Evolutionary conservation across 805 yeast species (phyloP).

Genomic region (Wickerhamiella parazyma): DNA sequence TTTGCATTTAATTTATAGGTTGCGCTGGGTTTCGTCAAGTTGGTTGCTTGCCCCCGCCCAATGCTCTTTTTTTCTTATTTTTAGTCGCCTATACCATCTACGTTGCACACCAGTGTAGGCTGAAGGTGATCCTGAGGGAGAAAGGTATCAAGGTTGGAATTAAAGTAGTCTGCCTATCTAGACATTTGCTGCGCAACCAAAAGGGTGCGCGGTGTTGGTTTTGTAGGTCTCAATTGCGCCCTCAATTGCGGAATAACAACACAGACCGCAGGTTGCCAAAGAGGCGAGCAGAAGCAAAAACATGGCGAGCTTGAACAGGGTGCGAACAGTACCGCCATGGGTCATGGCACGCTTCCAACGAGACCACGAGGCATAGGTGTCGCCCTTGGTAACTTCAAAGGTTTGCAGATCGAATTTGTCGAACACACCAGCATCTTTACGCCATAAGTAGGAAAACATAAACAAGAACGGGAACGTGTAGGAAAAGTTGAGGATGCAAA

Average conservation of each 20-base stretch:
- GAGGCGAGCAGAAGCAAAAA: constrained; percentile 23
- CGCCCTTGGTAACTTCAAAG: constrained; percentile 12
- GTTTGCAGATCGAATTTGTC: constrained; percentile 7
- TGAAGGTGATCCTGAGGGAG: no score
- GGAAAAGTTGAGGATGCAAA: constrained; percentile 35
- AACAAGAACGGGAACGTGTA: constrained; percentile 31
- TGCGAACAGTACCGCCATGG: constrained; percentile 19
- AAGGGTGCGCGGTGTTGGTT: background rate
- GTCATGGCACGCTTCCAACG: constrained; percentile 27
- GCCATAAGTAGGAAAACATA: constrained; percentile 1
- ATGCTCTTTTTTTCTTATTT: no score
- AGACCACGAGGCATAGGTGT: constrained; percentile 24
- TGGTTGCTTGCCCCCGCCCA: no score
- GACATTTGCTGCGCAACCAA: background rate
- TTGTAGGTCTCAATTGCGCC: constrained; percentile 11
- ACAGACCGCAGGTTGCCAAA: constrained; percentile 19
- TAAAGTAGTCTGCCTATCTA: background rate
- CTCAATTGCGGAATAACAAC: constrained; percentile 21
- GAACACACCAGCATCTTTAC: background rate
- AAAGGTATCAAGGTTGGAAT: background rate
- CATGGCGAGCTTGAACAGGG: constrained; percentile 13
- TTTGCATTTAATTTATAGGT: no score
- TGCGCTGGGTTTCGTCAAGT: no score
- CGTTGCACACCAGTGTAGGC: no score
- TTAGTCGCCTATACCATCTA: no score